Percentiles rank a stretch among this genome's conserved stretches.
Evolutionary conservation across 768 basidiomycete genomes (phyloP).

Genomic region (Collybia sordida): DNA sequence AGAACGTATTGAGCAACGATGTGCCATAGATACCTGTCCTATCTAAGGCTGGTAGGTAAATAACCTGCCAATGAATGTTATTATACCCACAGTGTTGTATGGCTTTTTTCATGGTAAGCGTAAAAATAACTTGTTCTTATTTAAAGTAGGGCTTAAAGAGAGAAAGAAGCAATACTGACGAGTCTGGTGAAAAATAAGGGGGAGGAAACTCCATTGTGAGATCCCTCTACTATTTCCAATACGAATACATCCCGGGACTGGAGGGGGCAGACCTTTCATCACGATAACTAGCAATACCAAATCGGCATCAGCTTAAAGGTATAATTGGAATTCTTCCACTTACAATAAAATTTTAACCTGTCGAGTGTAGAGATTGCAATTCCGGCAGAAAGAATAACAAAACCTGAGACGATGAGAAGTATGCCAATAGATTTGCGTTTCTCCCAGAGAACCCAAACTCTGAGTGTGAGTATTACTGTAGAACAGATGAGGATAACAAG

Average conservation of each 20-base stretch:
- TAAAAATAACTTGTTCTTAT: neutral
- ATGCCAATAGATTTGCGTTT: neutral
- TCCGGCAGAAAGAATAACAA: neutral
- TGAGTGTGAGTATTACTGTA: neutral
- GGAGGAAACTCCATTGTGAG: neutral
- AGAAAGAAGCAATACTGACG: neutral
- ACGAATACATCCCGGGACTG: slow-evolving; percentile 1
- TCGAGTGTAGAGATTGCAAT: neutral
- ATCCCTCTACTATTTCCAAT: too few relatives aligned
- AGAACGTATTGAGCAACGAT: neutral
- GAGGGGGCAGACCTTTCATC: neutral
- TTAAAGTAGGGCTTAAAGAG: neutral
- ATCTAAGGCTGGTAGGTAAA: neutral
- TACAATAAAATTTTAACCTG: neutral
- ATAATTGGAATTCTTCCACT: neutral
- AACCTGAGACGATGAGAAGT: neutral
- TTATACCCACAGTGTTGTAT: neutral
- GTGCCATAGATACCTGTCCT: neutral
- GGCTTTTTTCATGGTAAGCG: neutral
- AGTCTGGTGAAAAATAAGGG: neutral
- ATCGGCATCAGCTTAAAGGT: too few relatives aligned
- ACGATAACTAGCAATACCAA: neutral
- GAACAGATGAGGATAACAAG: neutral
- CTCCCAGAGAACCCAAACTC: slow-evolving; percentile 3
- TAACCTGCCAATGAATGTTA: neutral